Conservation (phyloP, 2,329 filamentous ascomycete species). For the Cladosporium cucumerinum region DNA sequence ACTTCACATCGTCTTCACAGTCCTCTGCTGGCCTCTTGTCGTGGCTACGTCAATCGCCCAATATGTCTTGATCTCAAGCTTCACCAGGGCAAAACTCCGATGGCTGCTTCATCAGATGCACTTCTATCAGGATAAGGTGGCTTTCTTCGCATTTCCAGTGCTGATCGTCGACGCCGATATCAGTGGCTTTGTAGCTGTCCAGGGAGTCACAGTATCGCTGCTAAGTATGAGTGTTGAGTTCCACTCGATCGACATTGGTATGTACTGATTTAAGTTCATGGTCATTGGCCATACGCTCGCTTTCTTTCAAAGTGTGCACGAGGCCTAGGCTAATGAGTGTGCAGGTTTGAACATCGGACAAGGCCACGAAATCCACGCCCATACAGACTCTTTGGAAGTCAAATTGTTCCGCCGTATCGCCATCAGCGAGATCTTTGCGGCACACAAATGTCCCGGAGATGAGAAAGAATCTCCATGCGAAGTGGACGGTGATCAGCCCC, state of each 20-base stretch:
- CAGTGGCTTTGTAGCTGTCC: conserved; percentile 51
- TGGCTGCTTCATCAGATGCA: conserved; percentile 43
- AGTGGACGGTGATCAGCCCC: not conserved
- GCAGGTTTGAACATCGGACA: conserved; percentile 41
- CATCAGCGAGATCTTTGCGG: conserved; percentile 52
- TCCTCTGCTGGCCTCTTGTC: conserved; percentile 42
- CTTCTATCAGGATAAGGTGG: conserved; percentile 52
- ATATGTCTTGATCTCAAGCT: conserved; percentile 40
- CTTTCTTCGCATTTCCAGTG: conserved; percentile 49
- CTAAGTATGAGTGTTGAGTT: conserved; percentile 49
- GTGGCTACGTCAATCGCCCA: conserved; percentile 47
- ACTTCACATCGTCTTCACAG: conserved; percentile 44
- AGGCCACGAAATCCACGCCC: conserved; percentile 46
- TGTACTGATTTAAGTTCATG: not conserved
- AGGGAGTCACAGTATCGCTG: conserved; percentile 51
- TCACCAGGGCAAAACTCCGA: not conserved
- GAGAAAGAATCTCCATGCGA: conserved; percentile 37
- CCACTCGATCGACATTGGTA: conserved; percentile 52
- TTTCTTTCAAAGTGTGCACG: not conserved
- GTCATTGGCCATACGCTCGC: not conserved
- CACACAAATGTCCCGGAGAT: conserved; percentile 53
- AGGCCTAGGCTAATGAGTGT: conserved; percentile 45
- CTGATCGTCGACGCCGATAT: conserved; percentile 55
- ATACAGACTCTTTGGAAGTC: conserved; percentile 48
- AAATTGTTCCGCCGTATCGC: conserved; percentile 49